A percentile compares a stretch with the other conserved stretches of the same genome.
These are phyloP conservation scores for Monosporozyma aquatica DNA, from an alignment of 805 yeast genomes.

Conservation along the genomic window DNA sequence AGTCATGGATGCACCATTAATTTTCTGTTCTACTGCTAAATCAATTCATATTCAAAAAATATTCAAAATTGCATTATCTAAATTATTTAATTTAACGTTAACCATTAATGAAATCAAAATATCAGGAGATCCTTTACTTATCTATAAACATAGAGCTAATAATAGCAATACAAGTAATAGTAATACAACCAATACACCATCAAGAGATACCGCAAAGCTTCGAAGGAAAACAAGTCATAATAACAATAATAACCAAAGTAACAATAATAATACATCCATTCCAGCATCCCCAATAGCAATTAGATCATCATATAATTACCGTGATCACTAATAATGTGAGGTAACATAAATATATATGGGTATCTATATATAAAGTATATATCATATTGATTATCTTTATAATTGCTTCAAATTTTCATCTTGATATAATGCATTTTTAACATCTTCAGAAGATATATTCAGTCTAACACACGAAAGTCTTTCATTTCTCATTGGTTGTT, in stretches of 20 bases:
- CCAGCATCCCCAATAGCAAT: not conserved
- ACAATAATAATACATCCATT: not conserved
- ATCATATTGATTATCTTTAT: not conserved
- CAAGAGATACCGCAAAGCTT: not conserved
- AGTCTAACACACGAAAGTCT: conserved; percentile 56
- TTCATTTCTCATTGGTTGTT: conserved; percentile 61
- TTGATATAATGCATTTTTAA: conserved; percentile 47
- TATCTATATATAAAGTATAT: not conserved
- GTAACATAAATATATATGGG: not conserved
- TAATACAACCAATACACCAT: not conserved
- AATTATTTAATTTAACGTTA: conserved; percentile 77
- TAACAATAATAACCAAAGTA: not conserved
- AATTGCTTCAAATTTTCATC: conserved; percentile 40
- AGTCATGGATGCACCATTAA: conserved; percentile 75
- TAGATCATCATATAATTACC: conserved; percentile 1
- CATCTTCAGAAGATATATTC: conserved; percentile 62
- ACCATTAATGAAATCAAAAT: conserved; percentile 73
- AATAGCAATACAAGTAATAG: no score
- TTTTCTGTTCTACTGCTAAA: conserved; percentile 84
- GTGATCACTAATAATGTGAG: not conserved
- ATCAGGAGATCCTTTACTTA: conserved; percentile 82
- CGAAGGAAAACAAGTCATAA: not conserved
- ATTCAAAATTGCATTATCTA: conserved; percentile 80
- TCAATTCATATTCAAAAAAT: conserved; percentile 89
- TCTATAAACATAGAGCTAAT: conserved; percentile 38